These are phyloP conservation scores for Fusarium nematophilum DNA, from an alignment of 2,329 filamentous ascomycete species.

Conservation along the genomic window DNA sequence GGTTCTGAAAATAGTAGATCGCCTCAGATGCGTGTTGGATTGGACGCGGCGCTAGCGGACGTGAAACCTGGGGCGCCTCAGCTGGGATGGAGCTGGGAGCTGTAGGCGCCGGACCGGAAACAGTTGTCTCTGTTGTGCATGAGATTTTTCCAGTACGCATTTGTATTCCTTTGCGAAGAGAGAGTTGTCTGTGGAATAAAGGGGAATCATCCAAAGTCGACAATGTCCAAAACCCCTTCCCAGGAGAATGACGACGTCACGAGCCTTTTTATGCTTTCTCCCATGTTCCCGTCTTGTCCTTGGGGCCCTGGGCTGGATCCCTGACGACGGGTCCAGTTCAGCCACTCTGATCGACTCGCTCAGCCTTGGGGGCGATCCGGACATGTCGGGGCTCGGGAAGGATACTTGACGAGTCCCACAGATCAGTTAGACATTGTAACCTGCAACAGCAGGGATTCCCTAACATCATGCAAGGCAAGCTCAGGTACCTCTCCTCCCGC, in stretches of 20 bases:
- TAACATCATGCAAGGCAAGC: conserved; percentile 24
- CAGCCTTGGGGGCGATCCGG: conserved; percentile 25
- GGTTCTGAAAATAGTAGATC: conserved; percentile 30
- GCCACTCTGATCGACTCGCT: conserved; percentile 25
- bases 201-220: too few species aligned
- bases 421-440: conserved; percentile 14
- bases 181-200: not conserved
- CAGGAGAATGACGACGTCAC: conserved; percentile 12
- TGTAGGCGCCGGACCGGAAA: conserved; percentile 26
- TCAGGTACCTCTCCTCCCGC: conserved; percentile 10
- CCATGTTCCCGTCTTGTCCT: not conserved
- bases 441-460: not conserved
- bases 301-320: not conserved
- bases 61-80: conserved; percentile 39
- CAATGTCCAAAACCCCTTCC: too few species aligned
- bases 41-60: conserved; percentile 29
- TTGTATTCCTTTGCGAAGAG: too few species aligned
- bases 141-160: too few species aligned
- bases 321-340: conserved; percentile 11
- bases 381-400: conserved; percentile 3
- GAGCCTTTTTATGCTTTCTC: not conserved
- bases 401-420: conserved; percentile 6
- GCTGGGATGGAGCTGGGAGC: conserved; percentile 6
- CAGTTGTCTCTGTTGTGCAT: not conserved
- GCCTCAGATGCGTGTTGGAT: not conserved